Percentiles rank a stretch among this genome's conserved stretches.
Evolutionary conservation across 2,329 filamentous ascomycete genomes (phyloP).

Genomic region (Fonsecaea monophora): DNA sequence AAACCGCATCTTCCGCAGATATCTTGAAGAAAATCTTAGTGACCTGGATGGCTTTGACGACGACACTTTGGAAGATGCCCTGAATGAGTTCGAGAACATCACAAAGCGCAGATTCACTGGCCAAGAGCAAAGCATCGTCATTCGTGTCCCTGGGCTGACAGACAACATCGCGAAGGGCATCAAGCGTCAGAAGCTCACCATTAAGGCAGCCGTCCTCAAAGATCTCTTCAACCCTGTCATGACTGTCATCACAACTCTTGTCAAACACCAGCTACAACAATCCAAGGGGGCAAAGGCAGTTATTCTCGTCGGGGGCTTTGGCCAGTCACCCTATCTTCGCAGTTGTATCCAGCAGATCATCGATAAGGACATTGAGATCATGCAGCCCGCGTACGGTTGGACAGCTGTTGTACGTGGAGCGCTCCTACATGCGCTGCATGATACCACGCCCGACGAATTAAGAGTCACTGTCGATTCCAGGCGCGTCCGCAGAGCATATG

Average conservation of each 20-base stretch:
- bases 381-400: slow-evolving; percentile 41
- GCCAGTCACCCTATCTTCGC: slow-evolving; percentile 41
- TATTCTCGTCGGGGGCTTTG: slow-evolving; percentile 44
- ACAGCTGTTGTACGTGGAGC: slow-evolving; percentile 42
- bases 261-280: slow-evolving; percentile 53
- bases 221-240: slow-evolving; percentile 40
- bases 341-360: slow-evolving; percentile 34
- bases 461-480: slow-evolving; percentile 37
- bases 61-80: slow-evolving; percentile 42
- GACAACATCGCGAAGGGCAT: slow-evolving; percentile 37
- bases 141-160: slow-evolving; percentile 41
- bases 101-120: slow-evolving; percentile 41
- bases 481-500: slow-evolving; percentile 41
- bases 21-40: slow-evolving; percentile 35
- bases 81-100: slow-evolving; percentile 41
- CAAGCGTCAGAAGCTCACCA: slow-evolving; percentile 37
- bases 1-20: slow-evolving; percentile 42
- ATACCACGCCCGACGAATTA: slow-evolving; percentile 17
- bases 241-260: slow-evolving; percentile 36
- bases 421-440: slow-evolving; percentile 34
- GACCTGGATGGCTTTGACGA: slow-evolving; percentile 37
- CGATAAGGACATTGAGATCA: slow-evolving; percentile 34
- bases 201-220: slow-evolving; percentile 35
- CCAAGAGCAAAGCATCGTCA: slow-evolving; percentile 33
- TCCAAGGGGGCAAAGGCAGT: slow-evolving; percentile 63